These are phyloP conservation scores for Penicillium sclerotiorum DNA, from an alignment of 2,329 filamentous ascomycete species.

Conservation along the genomic window DNA sequence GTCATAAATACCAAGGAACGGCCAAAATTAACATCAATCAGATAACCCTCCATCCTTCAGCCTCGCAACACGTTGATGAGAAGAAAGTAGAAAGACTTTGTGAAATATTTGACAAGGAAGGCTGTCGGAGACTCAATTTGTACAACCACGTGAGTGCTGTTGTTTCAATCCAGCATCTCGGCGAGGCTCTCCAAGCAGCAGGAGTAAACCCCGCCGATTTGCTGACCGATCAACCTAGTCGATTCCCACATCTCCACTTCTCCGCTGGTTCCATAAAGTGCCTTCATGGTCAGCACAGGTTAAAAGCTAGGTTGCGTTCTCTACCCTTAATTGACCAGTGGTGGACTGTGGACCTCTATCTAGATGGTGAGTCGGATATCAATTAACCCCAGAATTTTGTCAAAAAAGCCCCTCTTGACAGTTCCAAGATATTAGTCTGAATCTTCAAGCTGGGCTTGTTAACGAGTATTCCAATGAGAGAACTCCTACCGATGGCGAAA, in stretches of 20 bases:
- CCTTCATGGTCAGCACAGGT: constrained; percentile 30
- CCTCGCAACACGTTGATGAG: constrained; percentile 7
- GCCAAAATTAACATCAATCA: constrained; percentile 28
- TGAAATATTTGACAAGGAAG: constrained; percentile 24
- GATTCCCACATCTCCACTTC: constrained; percentile 23
- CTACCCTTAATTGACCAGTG: constrained; percentile 24
- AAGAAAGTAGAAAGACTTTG: constrained; percentile 26
- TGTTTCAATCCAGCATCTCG: constrained; percentile 16
- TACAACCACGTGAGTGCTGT: constrained; percentile 23
- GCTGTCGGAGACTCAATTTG: constrained; percentile 22
- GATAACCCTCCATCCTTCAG: constrained; percentile 18
- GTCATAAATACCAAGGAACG: constrained; percentile 29
- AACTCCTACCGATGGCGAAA: constrained; percentile 21
- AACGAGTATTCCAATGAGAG: constrained; percentile 27
- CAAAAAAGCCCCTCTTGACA: constrained; percentile 4
- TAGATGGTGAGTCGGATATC: constrained; percentile 23
- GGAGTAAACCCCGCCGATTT: constrained; percentile 6
- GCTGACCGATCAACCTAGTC: constrained; percentile 12
- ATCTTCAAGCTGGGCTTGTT: constrained; percentile 12
- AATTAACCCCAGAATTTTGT: background rate
- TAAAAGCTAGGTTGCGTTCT: constrained; percentile 23
- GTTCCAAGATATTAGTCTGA: constrained; percentile 18
- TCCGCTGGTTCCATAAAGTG: constrained; percentile 22
- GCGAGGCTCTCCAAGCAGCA: constrained; percentile 10
- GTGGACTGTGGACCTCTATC: constrained; percentile 36